Evolutionary conservation across 1,139 yeast genomes (phyloP).

Genomic region (Protomyces macrosporus): DNA sequence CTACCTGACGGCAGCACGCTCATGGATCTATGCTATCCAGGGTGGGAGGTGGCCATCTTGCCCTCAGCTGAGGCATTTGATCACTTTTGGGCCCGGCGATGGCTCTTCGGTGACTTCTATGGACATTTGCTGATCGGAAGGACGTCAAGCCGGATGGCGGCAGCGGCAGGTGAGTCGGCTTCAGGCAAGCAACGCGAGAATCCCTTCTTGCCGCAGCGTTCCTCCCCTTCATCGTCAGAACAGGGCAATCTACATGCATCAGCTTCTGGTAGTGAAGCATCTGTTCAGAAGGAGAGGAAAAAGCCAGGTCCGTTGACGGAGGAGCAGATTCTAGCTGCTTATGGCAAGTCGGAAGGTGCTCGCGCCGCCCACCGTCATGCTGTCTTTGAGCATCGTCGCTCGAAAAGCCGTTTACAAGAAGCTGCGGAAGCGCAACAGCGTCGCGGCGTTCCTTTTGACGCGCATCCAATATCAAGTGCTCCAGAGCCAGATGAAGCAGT

Average conservation of each 20-base stretch:
- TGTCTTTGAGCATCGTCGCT: background rate
- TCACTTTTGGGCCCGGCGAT: conserved; percentile 11
- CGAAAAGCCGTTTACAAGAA: background rate
- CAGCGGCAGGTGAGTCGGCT: background rate
- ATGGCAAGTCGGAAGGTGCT: background rate
- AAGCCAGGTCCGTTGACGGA: background rate
- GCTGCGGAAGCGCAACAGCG: conserved; percentile 23
- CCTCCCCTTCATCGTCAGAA: background rate
- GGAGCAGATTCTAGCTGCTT: background rate
- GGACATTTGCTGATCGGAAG: conserved; percentile 19
- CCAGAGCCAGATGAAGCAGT: background rate
- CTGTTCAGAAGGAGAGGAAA: background rate
- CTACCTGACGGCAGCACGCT: conserved; percentile 17
- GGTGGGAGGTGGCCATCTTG: conserved; percentile 22
- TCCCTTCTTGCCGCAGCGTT: background rate
- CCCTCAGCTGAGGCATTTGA: background rate
- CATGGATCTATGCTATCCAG: conserved; percentile 18
- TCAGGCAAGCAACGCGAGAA: background rate
- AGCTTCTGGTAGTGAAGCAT: background rate
- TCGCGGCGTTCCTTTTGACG: conserved; percentile 23
- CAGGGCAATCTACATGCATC: background rate
- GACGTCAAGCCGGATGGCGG: background rate
- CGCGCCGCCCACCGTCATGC: background rate
- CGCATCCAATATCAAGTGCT: background rate
- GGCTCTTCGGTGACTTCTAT: conserved; percentile 15